These are phyloP conservation scores for Leccinum pseudoinsigne DNA, from an alignment of 1,284 basidiomycete genomes.

Conservation along the genomic window DNA sequence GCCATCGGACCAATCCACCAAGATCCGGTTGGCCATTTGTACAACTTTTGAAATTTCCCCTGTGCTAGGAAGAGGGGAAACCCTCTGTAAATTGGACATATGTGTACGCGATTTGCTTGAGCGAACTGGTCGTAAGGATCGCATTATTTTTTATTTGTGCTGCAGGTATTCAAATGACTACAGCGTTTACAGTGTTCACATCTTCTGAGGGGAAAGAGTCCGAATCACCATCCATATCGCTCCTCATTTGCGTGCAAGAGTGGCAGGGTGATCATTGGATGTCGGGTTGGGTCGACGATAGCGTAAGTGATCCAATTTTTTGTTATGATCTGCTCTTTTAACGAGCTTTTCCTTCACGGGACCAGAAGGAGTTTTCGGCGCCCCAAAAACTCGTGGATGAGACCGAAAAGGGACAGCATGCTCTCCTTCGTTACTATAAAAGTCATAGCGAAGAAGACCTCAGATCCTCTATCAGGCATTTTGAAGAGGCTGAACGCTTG, in stretches of 20 bases:
- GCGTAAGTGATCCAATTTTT: not conserved
- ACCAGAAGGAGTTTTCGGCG: not conserved
- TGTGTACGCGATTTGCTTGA: conserved; percentile 8
- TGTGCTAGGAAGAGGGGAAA: conserved; percentile 12
- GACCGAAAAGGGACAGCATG: conserved; percentile 5
- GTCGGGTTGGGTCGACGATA: not conserved
- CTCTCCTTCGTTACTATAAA: conserved; percentile 1
- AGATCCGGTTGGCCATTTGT: conserved; percentile 10
- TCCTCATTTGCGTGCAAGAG: conserved; percentile 1
- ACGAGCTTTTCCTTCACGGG: not conserved
- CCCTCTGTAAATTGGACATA: not conserved
- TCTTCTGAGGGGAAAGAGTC: not conserved
- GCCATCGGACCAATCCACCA: conserved; percentile 2
- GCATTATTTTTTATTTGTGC: not conserved
- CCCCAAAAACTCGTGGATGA: not conserved
- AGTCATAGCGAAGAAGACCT: conserved; percentile 1
- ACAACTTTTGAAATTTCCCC: conserved; percentile 18
- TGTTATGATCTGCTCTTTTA: no score
- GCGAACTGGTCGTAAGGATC: not conserved
- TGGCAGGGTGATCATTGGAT: not conserved
- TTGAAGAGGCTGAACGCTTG: conserved; percentile 1
- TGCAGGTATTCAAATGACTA: not conserved
- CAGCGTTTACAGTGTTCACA: not conserved
- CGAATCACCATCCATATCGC: conserved; percentile 1
- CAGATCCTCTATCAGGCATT: conserved; percentile 7